Evolutionary conservation across 2,329 filamentous ascomycete species (phyloP), one percentile per base, ranked within the genome.

Genomic region (Aspergillus glaucus): DNA sequence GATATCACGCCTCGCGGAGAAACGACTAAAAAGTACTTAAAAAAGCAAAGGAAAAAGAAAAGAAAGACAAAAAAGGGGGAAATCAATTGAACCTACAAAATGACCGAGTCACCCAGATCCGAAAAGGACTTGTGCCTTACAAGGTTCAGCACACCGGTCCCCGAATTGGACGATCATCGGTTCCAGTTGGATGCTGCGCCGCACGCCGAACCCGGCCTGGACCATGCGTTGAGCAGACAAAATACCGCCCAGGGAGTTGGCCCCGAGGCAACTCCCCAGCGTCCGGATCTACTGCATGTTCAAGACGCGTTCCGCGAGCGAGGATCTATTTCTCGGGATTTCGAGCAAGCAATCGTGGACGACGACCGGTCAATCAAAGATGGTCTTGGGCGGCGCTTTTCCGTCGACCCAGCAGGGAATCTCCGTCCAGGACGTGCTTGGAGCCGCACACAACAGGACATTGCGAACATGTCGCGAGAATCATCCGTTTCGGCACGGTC

Each of bases 141-240:
- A 52, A 72, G 80, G 64, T 83, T 78, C 76, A 82, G 79, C 70
- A 84, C 80, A 14, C 79, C 80, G 32, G 79, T 80, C 49, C 79
- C 79, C 58, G 79, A 84, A 56, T 79, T 96, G 43, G 89, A 96
- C 65, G 90, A 96, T 66, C 91, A 96, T 72, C 86, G 89, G 63
- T 81, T 64, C 60, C 64, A 64, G 61, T 51, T 73, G 64, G 56
- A 74, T 62, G 58, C 60, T 48, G 56, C 59, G 40, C 58, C 63
- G 14, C 61, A 61, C 49, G 60, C 62, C 49, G 64, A 68, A 49
- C 57, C 57, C 41, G 60, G 56, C 63, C 73, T 49, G 61, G 74
- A 59, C 67, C 68, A 57, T 59, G 61, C 60, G 17, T 46, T 61
- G 41, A 55, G 53, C 43, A 57, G 58, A 37, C 58, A 63, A 43